Conservation (phyloP, 495 filamentous ascomycete genomes). For the Xylaria castorea region DNA sequence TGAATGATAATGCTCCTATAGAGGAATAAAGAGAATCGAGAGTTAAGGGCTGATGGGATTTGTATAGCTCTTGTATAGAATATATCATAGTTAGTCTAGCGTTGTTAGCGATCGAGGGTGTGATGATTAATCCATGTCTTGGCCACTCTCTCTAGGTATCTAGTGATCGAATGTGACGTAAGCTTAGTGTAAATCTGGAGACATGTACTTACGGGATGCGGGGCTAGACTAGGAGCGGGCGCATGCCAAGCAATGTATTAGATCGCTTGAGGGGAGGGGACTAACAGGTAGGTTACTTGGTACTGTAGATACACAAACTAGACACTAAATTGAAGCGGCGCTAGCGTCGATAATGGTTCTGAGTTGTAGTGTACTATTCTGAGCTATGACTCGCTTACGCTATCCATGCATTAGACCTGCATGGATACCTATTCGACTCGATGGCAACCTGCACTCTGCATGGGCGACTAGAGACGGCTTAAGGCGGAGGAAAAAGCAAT, state of each 20-base stretch:
- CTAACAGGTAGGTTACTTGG: too few species aligned
- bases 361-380: conserved; percentile 15
- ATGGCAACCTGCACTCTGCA: background rate
- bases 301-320: background rate
- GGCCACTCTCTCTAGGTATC: background rate
- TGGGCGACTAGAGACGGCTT: conserved; percentile 7
- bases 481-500: conserved; percentile 18
- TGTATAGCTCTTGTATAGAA: background rate
- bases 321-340: conserved; percentile 2
- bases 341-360: conserved; percentile 4
- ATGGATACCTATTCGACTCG: conserved; percentile 12
- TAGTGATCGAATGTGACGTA: conserved; percentile 5
- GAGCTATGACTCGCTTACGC: conserved; percentile 22
- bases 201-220: background rate
- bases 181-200: conserved; percentile 7
- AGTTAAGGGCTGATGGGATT: background rate
- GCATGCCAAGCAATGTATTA: conserved; percentile 20
- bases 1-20: background rate
- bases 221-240: conserved; percentile 8
- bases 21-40: background rate
- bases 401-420: conserved; percentile 18
- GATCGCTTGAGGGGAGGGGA: background rate
- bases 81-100: background rate
- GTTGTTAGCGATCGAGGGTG: background rate
- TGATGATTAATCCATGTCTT: background rate